phyloP scores from a whole-genome alignment of 2,329 filamentous ascomycete genomes.

The Pyricularia sp. region DNA sequence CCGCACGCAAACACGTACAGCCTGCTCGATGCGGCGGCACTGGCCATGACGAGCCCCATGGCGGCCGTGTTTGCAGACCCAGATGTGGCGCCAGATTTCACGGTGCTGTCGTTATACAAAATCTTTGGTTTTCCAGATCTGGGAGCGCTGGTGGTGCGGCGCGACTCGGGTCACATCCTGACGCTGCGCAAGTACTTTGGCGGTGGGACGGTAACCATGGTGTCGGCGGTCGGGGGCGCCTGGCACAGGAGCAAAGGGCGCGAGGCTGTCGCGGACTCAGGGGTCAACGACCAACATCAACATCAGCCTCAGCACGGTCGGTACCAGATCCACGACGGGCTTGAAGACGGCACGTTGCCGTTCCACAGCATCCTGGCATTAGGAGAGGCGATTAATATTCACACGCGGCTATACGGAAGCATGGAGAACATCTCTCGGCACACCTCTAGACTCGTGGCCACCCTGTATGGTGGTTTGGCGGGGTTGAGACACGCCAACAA shows the following conservation, averaged over 20 bases:
- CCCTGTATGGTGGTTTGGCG: constrained; percentile 36
- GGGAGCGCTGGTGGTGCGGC: constrained; percentile 49
- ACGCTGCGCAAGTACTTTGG: constrained; percentile 54
- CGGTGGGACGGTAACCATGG: constrained; percentile 56
- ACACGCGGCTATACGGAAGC: constrained; percentile 44
- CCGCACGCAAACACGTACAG: constrained; percentile 31
- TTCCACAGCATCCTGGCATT: constrained; percentile 58
- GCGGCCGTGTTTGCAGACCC: constrained; percentile 38
- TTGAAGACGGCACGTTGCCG: constrained; percentile 60
- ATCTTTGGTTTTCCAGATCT: constrained; percentile 60
- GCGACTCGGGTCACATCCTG: constrained; percentile 43
- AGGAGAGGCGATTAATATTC: constrained; percentile 47
- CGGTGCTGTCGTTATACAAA: constrained; percentile 54
- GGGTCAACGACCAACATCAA: neutral
- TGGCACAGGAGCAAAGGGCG: constrained; percentile 46
- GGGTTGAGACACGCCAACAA: constrained; percentile 45
- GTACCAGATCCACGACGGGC: constrained; percentile 44
- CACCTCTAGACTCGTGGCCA: constrained; percentile 41
- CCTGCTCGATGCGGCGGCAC: constrained; percentile 53
- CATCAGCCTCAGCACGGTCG: constrained; percentile 22
- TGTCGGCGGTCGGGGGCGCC: constrained; percentile 37
- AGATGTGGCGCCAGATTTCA: constrained; percentile 48
- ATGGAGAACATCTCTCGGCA: constrained; percentile 52
- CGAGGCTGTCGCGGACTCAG: constrained; percentile 16
- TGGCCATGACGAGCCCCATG: constrained; percentile 52